Percentiles rank a stretch among this genome's conserved stretches.
Conservation (phyloP, 23 red algal species). For the Pyropia haitanensis region DNA sequence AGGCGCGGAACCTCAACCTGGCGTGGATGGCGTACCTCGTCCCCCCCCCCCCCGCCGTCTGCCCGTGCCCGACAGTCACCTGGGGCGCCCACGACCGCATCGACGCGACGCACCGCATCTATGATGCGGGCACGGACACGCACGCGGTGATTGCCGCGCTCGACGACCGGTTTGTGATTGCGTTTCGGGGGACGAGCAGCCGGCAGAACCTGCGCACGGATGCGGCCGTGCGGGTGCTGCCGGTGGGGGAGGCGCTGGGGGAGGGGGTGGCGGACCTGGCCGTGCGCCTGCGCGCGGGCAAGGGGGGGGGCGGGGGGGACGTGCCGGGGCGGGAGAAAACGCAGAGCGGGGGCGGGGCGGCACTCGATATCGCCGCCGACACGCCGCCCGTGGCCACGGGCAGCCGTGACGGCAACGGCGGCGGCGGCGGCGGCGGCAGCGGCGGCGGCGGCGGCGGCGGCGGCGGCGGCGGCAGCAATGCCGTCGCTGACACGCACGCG, state of each 20-base stretch:
- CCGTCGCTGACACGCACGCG: too few relatives aligned
- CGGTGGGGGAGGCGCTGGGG: not conserved
- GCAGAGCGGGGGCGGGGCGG: too few relatives aligned
- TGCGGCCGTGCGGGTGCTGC: constrained; percentile 1
- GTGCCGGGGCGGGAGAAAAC: too few relatives aligned
- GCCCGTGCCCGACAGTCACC: not conserved
- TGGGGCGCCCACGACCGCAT: constrained; percentile 1
- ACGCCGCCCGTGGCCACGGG: too few relatives aligned
- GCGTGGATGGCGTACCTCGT: not conserved
- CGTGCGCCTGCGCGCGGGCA: too few relatives aligned
- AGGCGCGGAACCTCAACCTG: not conserved
- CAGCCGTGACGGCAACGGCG: too few relatives aligned
- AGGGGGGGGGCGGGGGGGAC: too few relatives aligned
- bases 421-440: too few relatives aligned
- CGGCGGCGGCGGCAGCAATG: too few relatives aligned
- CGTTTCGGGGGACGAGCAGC: constrained; percentile 18
- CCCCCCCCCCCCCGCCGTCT: not conserved
- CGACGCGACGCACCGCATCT: not conserved
- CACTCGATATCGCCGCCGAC: too few relatives aligned
- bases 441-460: too few relatives aligned
- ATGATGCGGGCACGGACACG: constrained; percentile 14
- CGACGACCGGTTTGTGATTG: constrained; percentile 13
- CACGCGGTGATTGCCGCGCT: not conserved
- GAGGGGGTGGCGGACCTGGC: too few relatives aligned
- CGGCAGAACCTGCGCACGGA: constrained; percentile 11